phyloP scores from a whole-genome alignment of 768 basidiomycete species.

The Mrakia blollopis region DNA sequence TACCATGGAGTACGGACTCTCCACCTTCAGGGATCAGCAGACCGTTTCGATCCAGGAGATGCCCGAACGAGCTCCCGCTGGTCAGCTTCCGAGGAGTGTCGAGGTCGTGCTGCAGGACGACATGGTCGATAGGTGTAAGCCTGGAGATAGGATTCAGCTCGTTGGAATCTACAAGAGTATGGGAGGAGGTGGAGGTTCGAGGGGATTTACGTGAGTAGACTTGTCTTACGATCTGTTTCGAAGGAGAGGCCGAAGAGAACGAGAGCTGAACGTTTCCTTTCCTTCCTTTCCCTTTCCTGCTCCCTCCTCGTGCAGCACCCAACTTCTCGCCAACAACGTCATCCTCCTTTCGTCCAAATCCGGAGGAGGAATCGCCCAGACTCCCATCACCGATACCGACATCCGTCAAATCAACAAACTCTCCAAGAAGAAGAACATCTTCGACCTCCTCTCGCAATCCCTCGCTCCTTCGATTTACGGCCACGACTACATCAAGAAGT shows the following conservation, averaged over 20 bases:
- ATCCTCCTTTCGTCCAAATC: conserved; percentile 90
- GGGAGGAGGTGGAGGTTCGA: conserved; percentile 73
- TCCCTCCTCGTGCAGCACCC: conserved; percentile 55
- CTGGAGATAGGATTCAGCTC: conserved; percentile 93
- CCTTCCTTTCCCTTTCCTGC: not conserved
- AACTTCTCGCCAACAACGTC: conserved; percentile 91
- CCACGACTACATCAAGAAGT: conserved; percentile 91
- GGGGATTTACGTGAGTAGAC: conserved; percentile 80
- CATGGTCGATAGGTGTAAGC: conserved; percentile 93
- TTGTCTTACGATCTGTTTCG: conserved; percentile 20
- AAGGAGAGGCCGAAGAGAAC: not conserved
- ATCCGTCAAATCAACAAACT: conserved; percentile 95
- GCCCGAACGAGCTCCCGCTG: conserved; percentile 97
- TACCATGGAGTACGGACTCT: conserved; percentile 86
- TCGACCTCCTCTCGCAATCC: conserved; percentile 81
- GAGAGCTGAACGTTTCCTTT: no score
- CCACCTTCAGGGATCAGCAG: conserved; percentile 92
- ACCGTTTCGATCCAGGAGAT: conserved; percentile 98
- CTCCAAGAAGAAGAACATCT: conserved; percentile 78
- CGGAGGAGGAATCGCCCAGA: conserved; percentile 90
- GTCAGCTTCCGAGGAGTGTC: conserved; percentile 90
- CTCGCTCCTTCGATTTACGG: conserved; percentile 97
- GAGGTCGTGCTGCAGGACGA: conserved; percentile 96
- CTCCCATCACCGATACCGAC: conserved; percentile 83
- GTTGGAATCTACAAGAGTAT: conserved; percentile 92